A percentile compares a stretch with the other conserved stretches of the same genome.
Evolutionary conservation across 2,329 filamentous ascomycete species (phyloP).

Genomic region (Cryoendolithus antarcticus): DNA sequence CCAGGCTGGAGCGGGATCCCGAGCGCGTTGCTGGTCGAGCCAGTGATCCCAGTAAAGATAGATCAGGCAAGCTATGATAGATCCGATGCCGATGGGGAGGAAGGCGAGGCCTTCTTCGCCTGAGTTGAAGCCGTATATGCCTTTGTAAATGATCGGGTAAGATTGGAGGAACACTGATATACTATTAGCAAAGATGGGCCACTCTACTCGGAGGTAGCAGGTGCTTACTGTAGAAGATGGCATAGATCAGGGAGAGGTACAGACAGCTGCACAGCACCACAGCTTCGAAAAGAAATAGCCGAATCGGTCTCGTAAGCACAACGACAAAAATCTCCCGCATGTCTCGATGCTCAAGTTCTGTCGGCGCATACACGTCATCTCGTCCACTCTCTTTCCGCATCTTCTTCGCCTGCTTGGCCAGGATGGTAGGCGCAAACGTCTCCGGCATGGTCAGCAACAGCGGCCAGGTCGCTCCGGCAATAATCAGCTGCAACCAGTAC

Average conservation of each 20-base stretch:
- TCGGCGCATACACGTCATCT: conserved; percentile 43
- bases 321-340: conserved; percentile 50
- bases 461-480: conserved; percentile 50
- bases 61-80: conserved; percentile 44
- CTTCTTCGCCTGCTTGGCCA: conserved; percentile 36
- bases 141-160: conserved; percentile 54
- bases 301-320: conserved; percentile 58
- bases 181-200: not conserved
- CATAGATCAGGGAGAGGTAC: conserved; percentile 52
- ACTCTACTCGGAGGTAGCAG: not conserved
- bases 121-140: conserved; percentile 50
- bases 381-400: conserved; percentile 45
- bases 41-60: conserved; percentile 55
- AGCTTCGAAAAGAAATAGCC: conserved; percentile 63
- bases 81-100: conserved; percentile 55
- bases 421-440: conserved; percentile 34
- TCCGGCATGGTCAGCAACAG: conserved; percentile 49
- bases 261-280: conserved; percentile 63
- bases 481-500: conserved; percentile 58
- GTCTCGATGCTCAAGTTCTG: conserved; percentile 50
- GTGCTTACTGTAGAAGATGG: conserved; percentile 45
- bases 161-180: conserved; percentile 55
- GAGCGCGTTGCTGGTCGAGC: conserved; percentile 39
- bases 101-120: conserved; percentile 57
- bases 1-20: conserved; percentile 39